Percentiles rank a stretch among this genome's conserved stretches.
These are phyloP conservation scores for Pueraria montana DNA, from an alignment of 306 rosid genomes.

Conservation along the genomic window DNA sequence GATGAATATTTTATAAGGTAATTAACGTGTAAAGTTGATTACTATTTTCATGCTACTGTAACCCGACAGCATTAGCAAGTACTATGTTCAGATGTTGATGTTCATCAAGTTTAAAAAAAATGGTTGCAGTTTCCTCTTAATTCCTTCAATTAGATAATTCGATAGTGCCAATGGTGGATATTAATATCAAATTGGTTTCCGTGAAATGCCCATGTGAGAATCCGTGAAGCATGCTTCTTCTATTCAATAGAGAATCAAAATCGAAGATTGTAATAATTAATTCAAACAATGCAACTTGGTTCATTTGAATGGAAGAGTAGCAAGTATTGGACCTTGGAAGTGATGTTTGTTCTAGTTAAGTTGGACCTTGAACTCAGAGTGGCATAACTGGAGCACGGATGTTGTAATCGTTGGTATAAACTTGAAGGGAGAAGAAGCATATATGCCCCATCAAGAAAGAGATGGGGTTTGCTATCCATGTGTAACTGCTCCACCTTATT, in stretches of 20 bases:
- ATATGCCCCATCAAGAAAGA: not conserved
- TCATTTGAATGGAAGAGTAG: not conserved
- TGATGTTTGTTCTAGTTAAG: no score
- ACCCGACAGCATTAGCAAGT: not conserved
- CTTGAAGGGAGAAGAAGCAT: not conserved
- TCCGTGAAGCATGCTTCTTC: constrained; percentile 27
- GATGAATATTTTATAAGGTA: not conserved
- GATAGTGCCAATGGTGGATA: not conserved
- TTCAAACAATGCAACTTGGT: not conserved
- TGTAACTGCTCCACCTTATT: constrained; percentile 41
- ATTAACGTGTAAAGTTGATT: not conserved
- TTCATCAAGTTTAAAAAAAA: not conserved
- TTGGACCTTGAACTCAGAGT: not conserved
- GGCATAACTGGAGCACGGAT: not conserved
- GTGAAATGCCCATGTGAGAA: constrained; percentile 39
- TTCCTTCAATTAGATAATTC: not conserved
- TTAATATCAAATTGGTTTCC: not conserved
- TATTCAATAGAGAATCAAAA: not conserved
- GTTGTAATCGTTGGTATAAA: not conserved
- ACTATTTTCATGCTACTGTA: not conserved
- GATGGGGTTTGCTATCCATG: not conserved
- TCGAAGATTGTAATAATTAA: not conserved
- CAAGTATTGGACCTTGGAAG: no score
- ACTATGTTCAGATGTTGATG: not conserved
- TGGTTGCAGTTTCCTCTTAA: not conserved